Base-by-base conservation (phyloP, 1,139 yeast genomes). In the Candida sanyaensis region DNA sequence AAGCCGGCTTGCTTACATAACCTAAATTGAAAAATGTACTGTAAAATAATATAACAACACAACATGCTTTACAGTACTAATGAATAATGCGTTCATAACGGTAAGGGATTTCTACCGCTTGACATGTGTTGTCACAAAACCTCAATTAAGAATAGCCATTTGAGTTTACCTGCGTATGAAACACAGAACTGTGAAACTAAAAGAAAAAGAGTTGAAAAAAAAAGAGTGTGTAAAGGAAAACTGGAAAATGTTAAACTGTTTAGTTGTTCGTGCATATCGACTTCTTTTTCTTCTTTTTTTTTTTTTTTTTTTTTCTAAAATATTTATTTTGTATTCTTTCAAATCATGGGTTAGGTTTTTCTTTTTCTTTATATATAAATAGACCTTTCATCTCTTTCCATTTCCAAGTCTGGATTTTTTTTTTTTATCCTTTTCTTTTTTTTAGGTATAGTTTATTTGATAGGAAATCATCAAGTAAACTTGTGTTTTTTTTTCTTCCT, bases 221-320 rank as follows among this genome's bases (percentile, higher is more conserved):
- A 17, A 17, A 17, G 21, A 17, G 21, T 17, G 21, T 17, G 21
- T 17, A 41, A 34, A 12, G 42, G 17, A 39, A 39, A 29, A 36
- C 39, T 24, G 39, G 17, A 36, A 17, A 36, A 36, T 36, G 39
- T 36, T 36, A 24, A 17, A 36, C 39, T 11, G 28, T 39, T 39
- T 39, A 39, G 21, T 30, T 21, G 26, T 29, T 39, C 23, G 33
- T 39, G 42, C 42, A 39, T 39, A 39, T 11, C 31, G 33, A 39
- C 21, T 38, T 17, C 11, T 39, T 11, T 29, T 17, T 24, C 28
- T n/a, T 13, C 5, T 11, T 6, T 28, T 5, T n/a, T n/a, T n/a
- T n/a, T n/a, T n/a, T n/a, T n/a, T n/a, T n/a, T n/a, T n/a, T n/a
- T 30, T 29, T 21, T 32, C 36, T 32, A 21, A 8, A 6, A 17